Evolutionary conservation across 371 early-diverging fungal species (phyloP).

Genomic region (Mucor ambiguus): DNA sequence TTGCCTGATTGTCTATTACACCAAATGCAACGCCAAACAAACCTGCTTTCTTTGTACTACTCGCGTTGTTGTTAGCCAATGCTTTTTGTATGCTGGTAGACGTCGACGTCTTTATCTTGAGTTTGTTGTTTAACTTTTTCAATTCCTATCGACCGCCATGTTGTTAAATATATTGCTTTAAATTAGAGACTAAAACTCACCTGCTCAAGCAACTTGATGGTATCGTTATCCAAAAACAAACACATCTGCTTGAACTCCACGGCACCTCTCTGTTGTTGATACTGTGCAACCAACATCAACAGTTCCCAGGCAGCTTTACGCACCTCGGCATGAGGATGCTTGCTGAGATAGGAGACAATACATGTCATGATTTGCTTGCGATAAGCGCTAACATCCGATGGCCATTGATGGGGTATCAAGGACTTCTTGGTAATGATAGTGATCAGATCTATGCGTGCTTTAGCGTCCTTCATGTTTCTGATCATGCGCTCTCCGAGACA

Average conservation of each 20-base stretch:
- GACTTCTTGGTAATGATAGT: constrained; percentile 48
- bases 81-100: constrained; percentile 32
- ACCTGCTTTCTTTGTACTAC: constrained; percentile 6
- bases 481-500: constrained; percentile 39
- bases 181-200: not conserved
- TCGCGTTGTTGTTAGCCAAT: constrained; percentile 27
- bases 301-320: constrained; percentile 64
- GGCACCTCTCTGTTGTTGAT: constrained; percentile 2
- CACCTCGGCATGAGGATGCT: constrained; percentile 65
- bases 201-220: constrained; percentile 10
- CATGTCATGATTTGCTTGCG: constrained; percentile 52
- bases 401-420: constrained; percentile 40
- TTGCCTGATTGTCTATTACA: not conserved
- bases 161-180: not conserved
- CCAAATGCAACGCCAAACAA: not conserved
- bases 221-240: constrained; percentile 18
- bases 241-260: constrained; percentile 10
- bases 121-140: constrained; percentile 18
- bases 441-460: constrained; percentile 57
- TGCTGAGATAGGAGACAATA: constrained; percentile 55
- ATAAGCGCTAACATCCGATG: constrained; percentile 16
- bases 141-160: constrained; percentile 8
- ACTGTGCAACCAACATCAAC: constrained; percentile 15
- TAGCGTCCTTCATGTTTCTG: constrained; percentile 42
- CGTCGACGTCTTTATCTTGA: constrained; percentile 1